Base-by-base conservation (phyloP, 768 basidiomycete species). In the Trametes punicea region DNA sequence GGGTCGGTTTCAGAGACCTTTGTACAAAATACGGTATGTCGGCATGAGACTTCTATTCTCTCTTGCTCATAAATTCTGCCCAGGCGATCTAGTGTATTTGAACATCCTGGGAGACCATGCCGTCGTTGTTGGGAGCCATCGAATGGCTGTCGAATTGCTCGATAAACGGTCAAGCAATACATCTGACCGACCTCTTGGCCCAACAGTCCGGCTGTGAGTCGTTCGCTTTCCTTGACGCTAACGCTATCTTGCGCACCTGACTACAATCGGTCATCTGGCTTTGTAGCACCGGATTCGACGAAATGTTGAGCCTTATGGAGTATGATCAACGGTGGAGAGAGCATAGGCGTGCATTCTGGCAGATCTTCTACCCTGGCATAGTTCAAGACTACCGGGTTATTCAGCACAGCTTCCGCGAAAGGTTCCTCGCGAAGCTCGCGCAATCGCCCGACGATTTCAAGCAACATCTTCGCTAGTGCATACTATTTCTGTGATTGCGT, bases 291-390 rank as follows among this genome's bases (percentile, higher is more conserved):
- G 62, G 62, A 2, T 33, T 23, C 13, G 46, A 50, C 9, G 27
- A 16, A 4, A 40, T 23, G n/a, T 29, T 60, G 4, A 30, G 34
- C 5, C 13, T 52, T 27, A 47, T 56, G 51, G 46, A 45, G 2
- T 56, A 62, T 20, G 57, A 54, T 3, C 46, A 46, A n/a, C 15
- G 27, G 30, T 62, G 61, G 61, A 38, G 57, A 15, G 18, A 34
- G 9, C 49, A 61, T n/a, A 34, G 54, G 16, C 47, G 62, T 3
- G 51, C 49, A 0, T 54, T 63, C 33, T 55, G 56, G 56, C 49
- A 55, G n/a, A 18, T 49, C n/a, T 49, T 61, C 41, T 29, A 42
- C 11, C 48, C 31, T 1, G 26, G 20, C 3, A 45, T 44, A 1
- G n/a, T 29, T 18, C n/a, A 3, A 13, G 20, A 4, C 2, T 56